Conservation (phyloP, 83 land plant species). For the Picea mariana region DNA sequence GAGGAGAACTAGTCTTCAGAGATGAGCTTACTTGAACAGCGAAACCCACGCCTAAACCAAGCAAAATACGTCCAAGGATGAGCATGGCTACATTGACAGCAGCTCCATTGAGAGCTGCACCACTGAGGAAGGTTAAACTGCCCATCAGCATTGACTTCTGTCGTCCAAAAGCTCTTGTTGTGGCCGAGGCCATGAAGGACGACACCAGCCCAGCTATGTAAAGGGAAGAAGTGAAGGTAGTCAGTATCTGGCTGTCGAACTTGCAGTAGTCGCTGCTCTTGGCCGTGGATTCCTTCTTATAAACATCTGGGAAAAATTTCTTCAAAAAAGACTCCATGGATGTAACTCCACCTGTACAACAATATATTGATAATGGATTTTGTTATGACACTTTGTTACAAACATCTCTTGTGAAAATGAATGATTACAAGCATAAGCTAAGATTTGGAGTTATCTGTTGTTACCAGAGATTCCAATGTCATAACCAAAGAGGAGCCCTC, state of each 20-base stretch:
- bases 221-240: constrained; percentile 71
- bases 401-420: no score
- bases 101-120: constrained; percentile 48
- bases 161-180: constrained; percentile 36
- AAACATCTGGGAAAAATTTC: constrained; percentile 49
- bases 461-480: neutral
- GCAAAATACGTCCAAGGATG: constrained; percentile 61
- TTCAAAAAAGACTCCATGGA: constrained; percentile 48
- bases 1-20: no score
- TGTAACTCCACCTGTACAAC: constrained; percentile 60
- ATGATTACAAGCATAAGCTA: no score
- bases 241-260: constrained; percentile 54
- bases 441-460: no score
- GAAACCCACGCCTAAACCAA: constrained; percentile 69
- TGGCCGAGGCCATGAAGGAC: constrained; percentile 38
- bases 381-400: no score
- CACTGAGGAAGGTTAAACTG: constrained; percentile 43
- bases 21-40: constrained; percentile 48
- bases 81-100: constrained; percentile 61
- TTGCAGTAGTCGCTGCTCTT: constrained; percentile 51
- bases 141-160: constrained; percentile 36
- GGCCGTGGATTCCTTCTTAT: constrained; percentile 18
- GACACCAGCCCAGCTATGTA: constrained; percentile 57
- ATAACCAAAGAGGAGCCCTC: neutral
- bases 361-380: no score